Percentiles rank a stretch among this genome's conserved stretches.
Conservation (phyloP, 169 alveolate species). For the Amoebophrya sp. region DNA sequence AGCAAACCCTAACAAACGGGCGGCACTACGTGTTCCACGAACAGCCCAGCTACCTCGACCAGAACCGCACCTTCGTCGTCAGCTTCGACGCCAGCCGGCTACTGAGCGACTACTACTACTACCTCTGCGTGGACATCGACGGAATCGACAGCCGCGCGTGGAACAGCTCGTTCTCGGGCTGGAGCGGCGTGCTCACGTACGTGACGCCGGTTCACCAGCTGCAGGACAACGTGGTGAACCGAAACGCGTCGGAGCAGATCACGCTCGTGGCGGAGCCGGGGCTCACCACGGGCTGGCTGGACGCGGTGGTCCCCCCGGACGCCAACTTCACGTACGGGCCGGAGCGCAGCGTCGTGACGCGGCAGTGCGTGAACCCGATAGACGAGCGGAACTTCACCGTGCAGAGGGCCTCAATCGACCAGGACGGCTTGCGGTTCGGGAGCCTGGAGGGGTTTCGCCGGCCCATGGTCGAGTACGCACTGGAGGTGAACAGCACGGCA, state of each 20-base stretch:
- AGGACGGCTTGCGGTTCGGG: background rate
- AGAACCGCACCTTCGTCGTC: background rate
- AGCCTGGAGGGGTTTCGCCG: background rate
- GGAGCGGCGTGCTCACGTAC: background rate
- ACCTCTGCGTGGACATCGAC: background rate
- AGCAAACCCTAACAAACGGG: background rate
- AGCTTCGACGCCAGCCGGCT: background rate
- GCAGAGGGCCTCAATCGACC: background rate
- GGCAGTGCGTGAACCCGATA: background rate
- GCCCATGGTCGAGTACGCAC: background rate
- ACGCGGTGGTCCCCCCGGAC: background rate
- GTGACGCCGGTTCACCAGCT: background rate
- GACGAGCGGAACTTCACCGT: background rate
- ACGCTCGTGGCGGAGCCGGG: background rate
- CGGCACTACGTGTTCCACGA: conserved; percentile 1
- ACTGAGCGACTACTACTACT: background rate
- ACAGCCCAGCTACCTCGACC: background rate
- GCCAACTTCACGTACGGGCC: background rate
- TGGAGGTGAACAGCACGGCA: background rate
- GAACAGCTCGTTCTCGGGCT: background rate
- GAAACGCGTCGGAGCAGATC: background rate
- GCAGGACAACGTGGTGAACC: background rate
- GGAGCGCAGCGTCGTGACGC: background rate
- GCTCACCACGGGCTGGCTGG: background rate
- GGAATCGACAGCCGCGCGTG: background rate